Percentiles rank a stretch among this genome's conserved stretches.
These are phyloP conservation scores for Aspergillus carbonarius DNA, from an alignment of 2,329 filamentous ascomycete genomes.

Conservation along the genomic window DNA sequence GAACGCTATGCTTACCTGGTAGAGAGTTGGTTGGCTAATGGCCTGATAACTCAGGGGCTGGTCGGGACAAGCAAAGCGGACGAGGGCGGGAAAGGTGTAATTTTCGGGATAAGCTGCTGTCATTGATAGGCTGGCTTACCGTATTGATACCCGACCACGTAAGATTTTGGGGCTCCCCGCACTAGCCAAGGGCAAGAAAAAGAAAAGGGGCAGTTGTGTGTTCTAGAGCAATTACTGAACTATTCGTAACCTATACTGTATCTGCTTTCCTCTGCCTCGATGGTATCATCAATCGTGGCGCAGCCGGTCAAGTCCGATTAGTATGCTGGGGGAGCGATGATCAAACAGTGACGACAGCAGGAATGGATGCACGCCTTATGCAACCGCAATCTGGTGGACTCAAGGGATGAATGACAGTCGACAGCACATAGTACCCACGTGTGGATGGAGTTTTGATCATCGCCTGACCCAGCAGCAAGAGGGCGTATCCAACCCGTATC, in stretches of 20 bases:
- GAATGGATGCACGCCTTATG: conserved; percentile 4
- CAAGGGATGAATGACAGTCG: conserved; percentile 1
- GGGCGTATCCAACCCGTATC: neutral
- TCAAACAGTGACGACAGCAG: neutral
- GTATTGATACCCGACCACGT: neutral
- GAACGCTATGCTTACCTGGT: neutral
- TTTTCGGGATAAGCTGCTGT: neutral
- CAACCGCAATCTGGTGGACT: conserved; percentile 1
- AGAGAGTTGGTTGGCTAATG: neutral
- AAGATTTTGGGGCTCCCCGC: conserved; percentile 1
- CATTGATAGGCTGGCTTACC: neutral
- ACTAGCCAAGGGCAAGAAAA: neutral
- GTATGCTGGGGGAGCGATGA: conserved; percentile 1
- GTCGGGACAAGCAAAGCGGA: neutral
- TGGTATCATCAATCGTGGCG: neutral
- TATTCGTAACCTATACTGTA: neutral
- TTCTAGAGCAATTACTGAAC: neutral
- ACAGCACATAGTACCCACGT: conserved; percentile 6
- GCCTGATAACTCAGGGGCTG: neutral
- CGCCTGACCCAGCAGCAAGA: conserved; percentile 2
- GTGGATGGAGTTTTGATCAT: conserved; percentile 12
- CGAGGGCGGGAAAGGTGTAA: neutral
- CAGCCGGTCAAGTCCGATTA: neutral
- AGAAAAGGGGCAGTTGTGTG: neutral
- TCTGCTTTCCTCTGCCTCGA: neutral